phyloP scores from a whole-genome alignment of 1,284 basidiomycete species.

The Marasmius tenuissimus region DNA sequence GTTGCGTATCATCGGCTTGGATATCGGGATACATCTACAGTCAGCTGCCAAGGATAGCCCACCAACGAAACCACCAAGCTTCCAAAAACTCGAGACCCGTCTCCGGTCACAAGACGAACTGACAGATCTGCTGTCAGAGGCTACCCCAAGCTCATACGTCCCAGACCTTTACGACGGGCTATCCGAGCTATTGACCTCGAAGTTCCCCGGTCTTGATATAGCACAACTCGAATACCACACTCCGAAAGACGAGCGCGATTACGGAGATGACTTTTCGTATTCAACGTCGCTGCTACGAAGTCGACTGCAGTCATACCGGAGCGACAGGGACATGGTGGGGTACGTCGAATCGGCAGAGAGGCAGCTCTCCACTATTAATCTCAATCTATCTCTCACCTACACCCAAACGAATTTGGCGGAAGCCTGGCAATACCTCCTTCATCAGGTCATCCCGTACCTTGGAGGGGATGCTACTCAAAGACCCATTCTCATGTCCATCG shows the following conservation, averaged over 20 bases:
- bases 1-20: slow-evolving; percentile 68
- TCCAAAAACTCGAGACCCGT: slow-evolving; percentile 50
- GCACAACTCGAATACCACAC: slow-evolving; percentile 67
- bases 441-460: slow-evolving; percentile 63
- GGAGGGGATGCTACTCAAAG: slow-evolving; percentile 57
- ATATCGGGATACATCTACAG: slow-evolving; percentile 58
- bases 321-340: slow-evolving; percentile 39
- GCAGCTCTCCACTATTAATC: slow-evolving; percentile 67
- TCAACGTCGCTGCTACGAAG: slow-evolving; percentile 50
- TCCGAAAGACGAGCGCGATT: slow-evolving; percentile 68
- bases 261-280: slow-evolving; percentile 82
- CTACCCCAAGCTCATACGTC: slow-evolving; percentile 67
- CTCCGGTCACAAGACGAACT: slow-evolving; percentile 63
- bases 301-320: slow-evolving; percentile 50
- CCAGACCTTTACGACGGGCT: slow-evolving; percentile 67
- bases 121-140: slow-evolving; percentile 64
- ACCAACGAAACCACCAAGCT: slow-evolving; percentile 55
- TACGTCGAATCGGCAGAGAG: slow-evolving; percentile 48
- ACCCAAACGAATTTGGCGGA: slow-evolving; percentile 74
- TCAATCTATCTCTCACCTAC: slow-evolving; percentile 84
- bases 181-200: slow-evolving; percentile 39
- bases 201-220: slow-evolving; percentile 57
- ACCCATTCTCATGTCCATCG: slow-evolving; percentile 57
- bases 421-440: slow-evolving; percentile 77
- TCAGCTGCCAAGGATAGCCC: slow-evolving; percentile 32